These are phyloP conservation scores for Gymnopilus junonius DNA, from an alignment of 768 basidiomycete genomes.

Conservation along the genomic window DNA sequence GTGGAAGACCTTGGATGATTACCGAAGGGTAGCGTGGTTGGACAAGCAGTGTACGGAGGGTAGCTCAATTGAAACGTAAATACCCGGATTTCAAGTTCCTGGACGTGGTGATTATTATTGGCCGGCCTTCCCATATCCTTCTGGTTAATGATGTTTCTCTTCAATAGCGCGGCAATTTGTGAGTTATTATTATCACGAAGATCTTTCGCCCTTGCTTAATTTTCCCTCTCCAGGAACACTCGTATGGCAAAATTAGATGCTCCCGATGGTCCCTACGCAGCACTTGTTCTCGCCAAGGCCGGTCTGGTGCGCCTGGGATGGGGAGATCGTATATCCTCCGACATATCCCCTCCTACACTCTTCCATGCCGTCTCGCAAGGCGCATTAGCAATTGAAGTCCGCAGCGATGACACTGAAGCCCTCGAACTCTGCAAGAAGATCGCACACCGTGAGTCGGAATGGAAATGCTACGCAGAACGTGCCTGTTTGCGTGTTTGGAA, in stretches of 20 bases:
- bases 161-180: constrained; percentile 85
- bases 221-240: constrained; percentile 65
- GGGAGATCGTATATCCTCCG: constrained; percentile 74
- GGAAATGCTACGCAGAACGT: constrained; percentile 83
- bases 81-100: constrained; percentile 80
- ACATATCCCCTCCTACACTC: constrained; percentile 74
- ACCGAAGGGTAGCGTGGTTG: constrained; percentile 89
- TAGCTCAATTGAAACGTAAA: constrained; percentile 84
- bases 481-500: constrained; percentile 86
- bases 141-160: constrained; percentile 1
- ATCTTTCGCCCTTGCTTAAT: neutral
- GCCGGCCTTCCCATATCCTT: neutral
- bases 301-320: constrained; percentile 84
- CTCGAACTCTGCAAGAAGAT: constrained; percentile 66
- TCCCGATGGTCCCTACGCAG: constrained; percentile 76
- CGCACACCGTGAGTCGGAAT: constrained; percentile 79
- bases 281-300: constrained; percentile 91
- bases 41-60: constrained; percentile 93
- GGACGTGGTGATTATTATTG: constrained; percentile 69
- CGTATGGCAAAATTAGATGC: constrained; percentile 91
- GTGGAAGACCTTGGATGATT: constrained; percentile 82
- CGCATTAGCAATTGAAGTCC: constrained; percentile 87
- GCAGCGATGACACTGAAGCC: constrained; percentile 63
- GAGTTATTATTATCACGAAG: constrained; percentile 33
- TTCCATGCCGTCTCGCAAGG: constrained; percentile 95